These are phyloP conservation scores for Colletotrichum navitas DNA, from an alignment of 2,329 filamentous ascomycete species.

Conservation along the genomic window DNA sequence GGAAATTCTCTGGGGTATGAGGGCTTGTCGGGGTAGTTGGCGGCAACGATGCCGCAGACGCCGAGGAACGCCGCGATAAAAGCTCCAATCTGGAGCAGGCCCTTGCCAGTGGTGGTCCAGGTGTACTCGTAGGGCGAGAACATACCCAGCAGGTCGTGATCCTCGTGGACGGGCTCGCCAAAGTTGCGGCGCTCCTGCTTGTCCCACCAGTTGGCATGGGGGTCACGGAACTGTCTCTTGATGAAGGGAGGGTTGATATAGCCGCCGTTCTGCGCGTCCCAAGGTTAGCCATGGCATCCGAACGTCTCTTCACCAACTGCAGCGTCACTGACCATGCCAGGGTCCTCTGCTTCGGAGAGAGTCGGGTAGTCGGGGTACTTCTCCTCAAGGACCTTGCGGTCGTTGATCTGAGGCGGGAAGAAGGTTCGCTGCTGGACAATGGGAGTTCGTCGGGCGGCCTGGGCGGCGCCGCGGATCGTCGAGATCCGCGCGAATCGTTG, in stretches of 20 bases:
- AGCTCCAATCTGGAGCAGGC: constrained; percentile 73
- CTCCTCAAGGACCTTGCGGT: constrained; percentile 61
- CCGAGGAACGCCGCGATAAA: constrained; percentile 75
- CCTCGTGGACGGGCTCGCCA: constrained; percentile 95
- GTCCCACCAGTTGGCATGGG: constrained; percentile 96
- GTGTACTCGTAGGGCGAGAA: constrained; percentile 93
- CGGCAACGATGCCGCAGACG: constrained; percentile 75
- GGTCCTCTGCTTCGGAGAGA: constrained; percentile 72
- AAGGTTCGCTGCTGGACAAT: constrained; percentile 69
- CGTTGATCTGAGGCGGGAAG: constrained; percentile 63
- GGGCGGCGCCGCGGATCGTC: constrained; percentile 58
- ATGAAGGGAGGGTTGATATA: constrained; percentile 83
- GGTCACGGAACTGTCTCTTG: constrained; percentile 94
- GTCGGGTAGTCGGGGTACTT: constrained; percentile 63
- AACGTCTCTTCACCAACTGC: background rate
- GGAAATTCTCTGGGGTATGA: constrained; percentile 79
- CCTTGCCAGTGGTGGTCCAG: constrained; percentile 80
- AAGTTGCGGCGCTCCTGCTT: constrained; percentile 97
- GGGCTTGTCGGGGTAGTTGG: constrained; percentile 78
- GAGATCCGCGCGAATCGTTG: constrained; percentile 68
- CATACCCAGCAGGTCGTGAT: constrained; percentile 92
- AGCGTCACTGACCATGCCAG: constrained; percentile 70
- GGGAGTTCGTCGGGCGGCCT: constrained; percentile 63
- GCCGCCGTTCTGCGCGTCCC: constrained; percentile 77
- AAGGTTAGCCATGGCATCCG: constrained; percentile 44